Conservation (phyloP, 2,329 filamentous ascomycete genomes). For the Ceratocystis lukuohia region DNA sequence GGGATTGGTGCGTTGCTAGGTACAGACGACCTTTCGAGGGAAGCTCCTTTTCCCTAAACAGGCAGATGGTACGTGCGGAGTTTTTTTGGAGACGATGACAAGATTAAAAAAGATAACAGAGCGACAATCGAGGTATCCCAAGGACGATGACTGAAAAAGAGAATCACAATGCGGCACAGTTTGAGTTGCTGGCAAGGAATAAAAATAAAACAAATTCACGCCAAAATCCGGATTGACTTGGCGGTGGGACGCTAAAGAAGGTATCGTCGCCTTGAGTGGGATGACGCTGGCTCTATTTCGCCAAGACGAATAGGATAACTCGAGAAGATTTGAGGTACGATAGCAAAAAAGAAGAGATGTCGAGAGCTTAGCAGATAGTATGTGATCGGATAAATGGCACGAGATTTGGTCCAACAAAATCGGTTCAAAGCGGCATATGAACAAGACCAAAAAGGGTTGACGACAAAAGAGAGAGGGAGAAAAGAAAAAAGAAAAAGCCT, state of each 20-base stretch:
- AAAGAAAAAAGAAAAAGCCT: not conserved
- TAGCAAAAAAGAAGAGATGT: not conserved
- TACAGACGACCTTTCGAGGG: not conserved
- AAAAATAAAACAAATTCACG: not conserved
- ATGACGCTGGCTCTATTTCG: not conserved
- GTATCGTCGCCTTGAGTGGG: not conserved
- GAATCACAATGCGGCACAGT: not conserved
- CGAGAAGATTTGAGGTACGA: not conserved
- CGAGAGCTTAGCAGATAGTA: not conserved
- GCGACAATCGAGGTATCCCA: not conserved
- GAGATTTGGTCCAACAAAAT: not conserved
- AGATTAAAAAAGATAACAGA: not conserved
- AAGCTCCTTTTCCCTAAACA: conserved; percentile 1
- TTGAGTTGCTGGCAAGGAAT: not conserved
- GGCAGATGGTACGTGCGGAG: conserved; percentile 4
- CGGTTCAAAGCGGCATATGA: not conserved
- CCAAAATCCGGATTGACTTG: not conserved
- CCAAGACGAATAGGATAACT: not conserved
- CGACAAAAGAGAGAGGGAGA: not conserved
- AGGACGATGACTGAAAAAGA: not conserved
- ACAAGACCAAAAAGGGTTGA: not conserved
- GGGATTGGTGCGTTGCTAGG: not conserved
- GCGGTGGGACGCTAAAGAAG: not conserved
- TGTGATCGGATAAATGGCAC: not conserved
- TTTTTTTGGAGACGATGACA: conserved; percentile 1